Base-by-base conservation (phyloP, 495 filamentous ascomycete genomes). In the Aspergillus diversus region DNA sequence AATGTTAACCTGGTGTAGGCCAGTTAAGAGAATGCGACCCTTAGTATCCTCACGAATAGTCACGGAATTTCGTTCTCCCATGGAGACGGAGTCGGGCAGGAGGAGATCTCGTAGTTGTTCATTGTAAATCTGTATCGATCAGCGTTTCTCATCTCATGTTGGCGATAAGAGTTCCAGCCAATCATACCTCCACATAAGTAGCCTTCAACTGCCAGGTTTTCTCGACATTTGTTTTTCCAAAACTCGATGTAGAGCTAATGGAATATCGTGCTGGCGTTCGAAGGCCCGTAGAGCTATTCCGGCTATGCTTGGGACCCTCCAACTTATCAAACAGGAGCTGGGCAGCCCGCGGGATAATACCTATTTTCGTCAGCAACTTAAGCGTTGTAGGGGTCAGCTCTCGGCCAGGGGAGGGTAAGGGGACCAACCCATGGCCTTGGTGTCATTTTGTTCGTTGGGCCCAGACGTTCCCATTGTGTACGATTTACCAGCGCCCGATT, bases 401-500 rank as follows among this genome's bases (percentile, higher is more conserved):
- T 33, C 3, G 9, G 21, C 3, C 17, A 51, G 31, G 13, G 21
- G 21, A 27, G 1, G 21, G 21, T 27, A 27, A 9, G 7, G 3
- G 46, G n/a, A 74, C 70, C 60, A 81, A 96, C 93, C 94, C 91
- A 93, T 96, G 0, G 86, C 76, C 12, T 89, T 83, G 50, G 83
- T 57, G 68, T 93, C 81, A n/a, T 80, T 82, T 69, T 97, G 91
- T 70, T 97, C 94, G 17, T 72, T 77, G 7, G 96, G 93, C 4
- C 93, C 92, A 4, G 95, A 90, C 2, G 95, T 99, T 46, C 95
- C 95, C 95, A 99, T 99, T 0, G 95, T 99, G 73, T 97, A 98
- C 1, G 95, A 99, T 77, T 99, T 99, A 69, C 95, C 95, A n/a
- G 95, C 92, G 42, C 95, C 95, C n/a, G 95, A 99, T 80, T 99